Evolutionary conservation across 352 stramenopile genomes (phyloP), one percentile per base, ranked within the genome.

Genomic region (Pythium angustatum): DNA sequence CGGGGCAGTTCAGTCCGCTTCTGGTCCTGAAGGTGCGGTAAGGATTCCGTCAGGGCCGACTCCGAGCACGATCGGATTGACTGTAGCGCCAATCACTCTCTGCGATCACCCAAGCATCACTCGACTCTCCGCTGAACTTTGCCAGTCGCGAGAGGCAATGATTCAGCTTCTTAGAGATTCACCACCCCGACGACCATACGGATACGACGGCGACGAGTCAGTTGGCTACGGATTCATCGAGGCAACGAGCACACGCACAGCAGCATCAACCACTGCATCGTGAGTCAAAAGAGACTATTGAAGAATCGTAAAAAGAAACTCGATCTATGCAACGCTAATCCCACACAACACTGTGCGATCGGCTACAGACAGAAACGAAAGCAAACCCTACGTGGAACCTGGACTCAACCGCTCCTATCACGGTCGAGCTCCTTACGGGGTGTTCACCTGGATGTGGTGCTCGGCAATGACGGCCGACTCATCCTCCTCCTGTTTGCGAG

Each of bases 401-500:
- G n/a, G n/a, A n/a, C n/a, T n/a, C n/a, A n/a, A n/a, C n/a, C 34
- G 34, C 11, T 15, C 11, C 44, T 51, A 6, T 19, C 44, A 30
- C 44, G 44, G 44, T 14, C 7, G 19, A 19, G 11, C 34, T 15
- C 3, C 44, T 51, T 51, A 51, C 19, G 44, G 44, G 21, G 44
- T 51, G 21, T 31, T 28, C 21, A 51, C 44, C 21, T 51, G 21
- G 21, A 51, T 51, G 21, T 6, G 11, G n/a, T 24, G 22, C 44
- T 51, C 21, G 44, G n/a, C 44, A 22, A 31, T 27, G 4, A 14
- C 4, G 44, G 21, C 27, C 44, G 19, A n/a, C 21, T 51, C 19
- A 7, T 24, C 44, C 44, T 51, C 12, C 44, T 51, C 31, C 44
- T 51, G 44, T 22, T 51, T 51, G 21, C 44, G 44, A n/a, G 22